A percentile compares a stretch with the other conserved stretches of the same genome.
Conservation (phyloP, 805 yeast genomes). For the Diddensiella santjacobensis region DNA sequence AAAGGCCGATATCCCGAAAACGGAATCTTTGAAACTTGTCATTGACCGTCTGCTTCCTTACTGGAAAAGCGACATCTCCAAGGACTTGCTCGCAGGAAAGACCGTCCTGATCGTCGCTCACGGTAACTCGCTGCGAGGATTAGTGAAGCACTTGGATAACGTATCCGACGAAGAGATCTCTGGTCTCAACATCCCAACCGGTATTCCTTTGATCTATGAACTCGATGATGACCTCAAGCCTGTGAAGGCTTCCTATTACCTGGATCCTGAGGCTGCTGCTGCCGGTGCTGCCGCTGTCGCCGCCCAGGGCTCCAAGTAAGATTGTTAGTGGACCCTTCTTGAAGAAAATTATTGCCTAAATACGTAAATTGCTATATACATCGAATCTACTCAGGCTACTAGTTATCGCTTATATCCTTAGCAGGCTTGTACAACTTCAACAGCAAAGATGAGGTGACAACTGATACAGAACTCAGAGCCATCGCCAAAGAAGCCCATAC, state of each 20-base stretch:
- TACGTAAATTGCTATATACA: too few species aligned
- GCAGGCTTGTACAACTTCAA: conserved; percentile 49
- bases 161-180: conserved; percentile 92
- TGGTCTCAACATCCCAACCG: conserved; percentile 94
- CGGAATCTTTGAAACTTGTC: conserved; percentile 92
- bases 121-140: conserved; percentile 97
- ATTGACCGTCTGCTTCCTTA: conserved; percentile 95
- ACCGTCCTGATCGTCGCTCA: conserved; percentile 93
- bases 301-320: conserved; percentile 64
- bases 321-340: too few species aligned
- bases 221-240: conserved; percentile 84
- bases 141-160: conserved; percentile 91
- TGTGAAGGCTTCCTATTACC: conserved; percentile 88
- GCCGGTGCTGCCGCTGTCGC: conserved; percentile 99
- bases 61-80: conserved; percentile 91
- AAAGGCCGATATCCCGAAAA: conserved; percentile 82
- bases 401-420: conserved; percentile 1
- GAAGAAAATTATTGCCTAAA: too few species aligned
- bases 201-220: conserved; percentile 96
- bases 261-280: conserved; percentile 99
- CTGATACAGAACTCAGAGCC: conserved; percentile 91
- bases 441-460: conserved; percentile 71
- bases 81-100: conserved; percentile 79
- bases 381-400: too few species aligned
- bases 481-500: conserved; percentile 87